Evolutionary conservation across 768 basidiomycete species (phyloP).

Genomic region (Tricholoma bakamatsutake): DNA sequence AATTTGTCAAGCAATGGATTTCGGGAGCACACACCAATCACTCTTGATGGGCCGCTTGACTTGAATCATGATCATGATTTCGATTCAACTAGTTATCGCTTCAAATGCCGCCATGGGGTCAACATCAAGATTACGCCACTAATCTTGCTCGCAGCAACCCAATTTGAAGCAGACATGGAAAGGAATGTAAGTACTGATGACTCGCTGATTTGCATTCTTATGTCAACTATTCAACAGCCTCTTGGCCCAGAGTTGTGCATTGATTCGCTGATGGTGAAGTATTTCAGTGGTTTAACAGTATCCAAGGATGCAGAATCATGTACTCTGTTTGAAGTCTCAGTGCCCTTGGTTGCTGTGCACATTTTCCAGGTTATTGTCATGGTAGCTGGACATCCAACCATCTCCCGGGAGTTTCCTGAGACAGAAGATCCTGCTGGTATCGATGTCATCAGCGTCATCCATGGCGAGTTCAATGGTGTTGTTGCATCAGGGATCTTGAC

Average conservation of each 20-base stretch:
- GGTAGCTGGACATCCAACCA: slow-evolving; percentile 24
- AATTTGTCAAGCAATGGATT: not conserved
- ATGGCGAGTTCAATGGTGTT: slow-evolving; percentile 16
- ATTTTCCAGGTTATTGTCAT: slow-evolving; percentile 43
- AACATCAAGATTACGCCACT: slow-evolving; percentile 52
- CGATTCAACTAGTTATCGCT: slow-evolving; percentile 33
- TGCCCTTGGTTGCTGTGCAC: slow-evolving; percentile 36
- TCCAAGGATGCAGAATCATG: slow-evolving; percentile 11
- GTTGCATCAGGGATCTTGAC: slow-evolving; percentile 17
- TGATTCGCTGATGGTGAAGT: slow-evolving; percentile 37
- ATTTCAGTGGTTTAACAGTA: slow-evolving; percentile 29
- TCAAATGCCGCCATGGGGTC: slow-evolving; percentile 32
- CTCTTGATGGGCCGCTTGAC: not conserved
- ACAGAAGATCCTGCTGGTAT: slow-evolving; percentile 19
- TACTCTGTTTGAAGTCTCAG: slow-evolving; percentile 33
- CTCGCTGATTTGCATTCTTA: not conserved
- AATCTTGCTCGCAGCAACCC: slow-evolving; percentile 34
- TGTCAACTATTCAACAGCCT: slow-evolving; percentile 17
- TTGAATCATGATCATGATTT: slow-evolving; percentile 13
- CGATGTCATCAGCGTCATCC: slow-evolving; percentile 26
- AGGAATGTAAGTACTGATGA: slow-evolving; percentile 32
- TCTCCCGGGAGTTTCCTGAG: slow-evolving; percentile 17
- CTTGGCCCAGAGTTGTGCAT: slow-evolving; percentile 31
- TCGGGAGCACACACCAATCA: not conserved
- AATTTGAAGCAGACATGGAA: slow-evolving; percentile 43